Base-by-base conservation (phyloP, 2,329 filamentous ascomycete genomes). In the Monilinia polystroma region DNA sequence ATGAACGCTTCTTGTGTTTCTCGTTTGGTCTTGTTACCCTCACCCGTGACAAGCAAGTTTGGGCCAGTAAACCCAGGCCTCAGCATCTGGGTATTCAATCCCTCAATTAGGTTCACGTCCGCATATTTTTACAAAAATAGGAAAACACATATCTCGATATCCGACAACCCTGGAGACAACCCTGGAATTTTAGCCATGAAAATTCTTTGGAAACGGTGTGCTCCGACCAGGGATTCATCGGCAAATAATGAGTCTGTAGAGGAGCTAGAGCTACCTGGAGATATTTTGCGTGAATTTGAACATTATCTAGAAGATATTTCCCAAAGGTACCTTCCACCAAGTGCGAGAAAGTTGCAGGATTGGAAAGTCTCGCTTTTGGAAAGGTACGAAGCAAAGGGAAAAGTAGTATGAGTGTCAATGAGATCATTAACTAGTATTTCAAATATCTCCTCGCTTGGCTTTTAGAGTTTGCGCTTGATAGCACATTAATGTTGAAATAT, bases 321-420 rank as follows among this genome's bases (percentile, higher is more conserved):
- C 47, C 53, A 41, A 38, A 49, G 69, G 3, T 73, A 86, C 20
- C 74, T 92, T 11, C 89, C 89, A 1, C 74, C 71, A 0, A 79
- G 79, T 11, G 85, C 88, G 68, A 81, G 85, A 66, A 78, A 72
- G 38, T 90, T 90, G 70, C 81, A 85, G 73, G 84, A 83, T n/a
- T 92, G 89, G 89, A 82, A 82, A 35, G 86, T 92, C 6, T 88
- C 87, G 2, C 75, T 92, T 23, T 73, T 92, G 68, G 81, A 83
- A 69, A 79, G 64, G 89, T 60, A 81, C 89, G 16, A 84, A 87
- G 18, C 41, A 26, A 18, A 32, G 14, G 45, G n/a, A 38, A 51
- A 35, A 23, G 12, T 26, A 14, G 8, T 12, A 23, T 56, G 35
- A 41, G n/a, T 12, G 12, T n/a, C 23, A 20, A 7, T n/a, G 32